Evolutionary conservation across 768 basidiomycete species (phyloP), one percentile per base, ranked within the genome.

Genomic region (Boletus vermiculosoides): DNA sequence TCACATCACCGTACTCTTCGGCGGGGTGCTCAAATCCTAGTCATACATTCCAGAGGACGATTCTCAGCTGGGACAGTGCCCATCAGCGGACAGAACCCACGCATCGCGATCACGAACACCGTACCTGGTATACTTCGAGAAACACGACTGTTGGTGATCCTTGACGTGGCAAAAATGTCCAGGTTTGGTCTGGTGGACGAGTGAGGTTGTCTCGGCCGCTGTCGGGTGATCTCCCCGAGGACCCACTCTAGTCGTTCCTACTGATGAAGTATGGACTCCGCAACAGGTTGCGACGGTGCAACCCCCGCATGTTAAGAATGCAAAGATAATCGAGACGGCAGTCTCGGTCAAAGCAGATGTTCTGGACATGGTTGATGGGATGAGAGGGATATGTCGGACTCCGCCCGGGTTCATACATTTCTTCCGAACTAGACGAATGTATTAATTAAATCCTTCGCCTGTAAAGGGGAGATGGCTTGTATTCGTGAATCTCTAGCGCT

Each of bases 261-360:
- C 5, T 9, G 39, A 28, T 15, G 30, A 28, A 45, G 25, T 4
- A 25, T 16, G 25, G 25, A 28, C 16, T 25, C 9, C 30, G 12
- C 18, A 25, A 34, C 15, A 9, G 25, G 56, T 50, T 13, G 45
- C 31, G 20, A 41, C 15, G 33, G 25, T 1, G 31, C 56, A 58
- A 41, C 55, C 56, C 11, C 58, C 56, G 33, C 55, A 59, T 2
- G 45, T 20, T 9, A 34, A 22, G 49, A 50, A 39, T 18, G 37
- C 56, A 51, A 16, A 46, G 25, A 40, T 6, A 8, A 51, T 25
- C 1, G 31, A 20, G 39, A 20, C 5, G 10, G 58, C 39, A 18
- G 11, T 31, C 4, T 50, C 31, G 3, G 44, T 37, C 5, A 57
- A 12, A 5, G 20, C 20, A 33, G 39, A 12, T 20, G 16, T 47